These are phyloP conservation scores for Ocimum tenuiflorum DNA, from an alignment of 257 asterid genomes.

Conservation along the genomic window DNA sequence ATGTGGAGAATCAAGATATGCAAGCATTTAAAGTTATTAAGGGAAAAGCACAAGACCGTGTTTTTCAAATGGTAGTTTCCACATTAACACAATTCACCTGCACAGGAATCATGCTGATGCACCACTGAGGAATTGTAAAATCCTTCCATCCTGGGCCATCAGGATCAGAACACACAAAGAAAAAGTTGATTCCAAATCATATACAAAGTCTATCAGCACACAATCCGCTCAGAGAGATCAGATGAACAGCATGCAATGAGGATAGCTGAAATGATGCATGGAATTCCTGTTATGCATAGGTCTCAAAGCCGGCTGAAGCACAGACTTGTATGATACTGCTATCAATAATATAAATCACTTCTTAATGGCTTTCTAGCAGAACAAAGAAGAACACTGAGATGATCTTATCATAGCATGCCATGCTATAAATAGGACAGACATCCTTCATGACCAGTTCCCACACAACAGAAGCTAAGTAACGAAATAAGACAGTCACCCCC, in stretches of 20 bases:
- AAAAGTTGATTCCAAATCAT: slow-evolving; percentile 26
- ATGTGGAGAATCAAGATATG: background rate
- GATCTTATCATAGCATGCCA: background rate
- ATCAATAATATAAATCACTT: background rate
- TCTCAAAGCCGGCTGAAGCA: slow-evolving; percentile 14
- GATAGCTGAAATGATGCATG: slow-evolving; percentile 14
- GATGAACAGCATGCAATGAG: slow-evolving; percentile 21
- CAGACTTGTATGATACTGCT: background rate
- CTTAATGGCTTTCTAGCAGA: background rate
- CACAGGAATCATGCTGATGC: slow-evolving; percentile 50
- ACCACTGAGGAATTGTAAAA: slow-evolving; percentile 47
- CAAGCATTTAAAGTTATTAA: slow-evolving; percentile 3
- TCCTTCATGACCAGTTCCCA: background rate
- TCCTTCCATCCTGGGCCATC: slow-evolving; percentile 46
- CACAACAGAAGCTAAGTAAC: background rate
- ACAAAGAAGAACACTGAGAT: background rate
- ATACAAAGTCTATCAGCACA: slow-evolving; percentile 23
- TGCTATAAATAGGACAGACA: background rate
- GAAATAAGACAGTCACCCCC: slow-evolving; percentile 10
- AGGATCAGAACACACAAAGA: slow-evolving; percentile 37
- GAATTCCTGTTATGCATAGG: slow-evolving; percentile 1
- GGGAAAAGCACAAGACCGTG: slow-evolving; percentile 15
- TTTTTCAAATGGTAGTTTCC: slow-evolving; percentile 25
- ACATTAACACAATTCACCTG: slow-evolving; percentile 60
- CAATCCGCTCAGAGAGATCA: slow-evolving; percentile 16